Evolutionary conservation across 805 yeast species (phyloP).

Genomic region (Isabelozyma pseudorhagii): DNA sequence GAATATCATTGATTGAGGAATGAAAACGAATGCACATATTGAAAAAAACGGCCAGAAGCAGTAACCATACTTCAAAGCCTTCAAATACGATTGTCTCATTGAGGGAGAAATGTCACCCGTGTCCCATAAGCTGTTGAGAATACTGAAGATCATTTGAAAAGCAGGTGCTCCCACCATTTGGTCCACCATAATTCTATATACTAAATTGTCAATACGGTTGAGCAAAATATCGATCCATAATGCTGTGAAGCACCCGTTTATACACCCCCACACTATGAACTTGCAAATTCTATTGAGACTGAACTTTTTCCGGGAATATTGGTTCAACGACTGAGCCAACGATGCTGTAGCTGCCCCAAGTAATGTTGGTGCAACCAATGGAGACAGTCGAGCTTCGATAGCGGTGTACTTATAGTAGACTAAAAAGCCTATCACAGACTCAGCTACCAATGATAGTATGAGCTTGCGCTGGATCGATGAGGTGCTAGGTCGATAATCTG

Average conservation of each 20-base stretch:
- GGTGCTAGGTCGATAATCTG: background rate
- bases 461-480: slow-evolving; percentile 11
- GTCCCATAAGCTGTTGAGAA: slow-evolving; percentile 56
- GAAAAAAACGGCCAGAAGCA: slow-evolving; percentile 62
- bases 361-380: slow-evolving; percentile 34
- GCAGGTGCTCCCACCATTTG: slow-evolving; percentile 53
- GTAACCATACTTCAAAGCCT: slow-evolving; percentile 50
- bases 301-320: slow-evolving; percentile 28
- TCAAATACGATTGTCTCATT: slow-evolving; percentile 39
- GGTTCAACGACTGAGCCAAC: slow-evolving; percentile 40
- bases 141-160: slow-evolving; percentile 51
- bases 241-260: slow-evolving; percentile 54
- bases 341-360: slow-evolving; percentile 40
- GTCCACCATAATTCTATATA: slow-evolving; percentile 46
- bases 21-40: slow-evolving; percentile 44
- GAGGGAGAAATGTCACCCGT: slow-evolving; percentile 33
- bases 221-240: slow-evolving; percentile 54
- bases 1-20: slow-evolving; percentile 50
- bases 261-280: slow-evolving; percentile 57
- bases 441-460: slow-evolving; percentile 20
- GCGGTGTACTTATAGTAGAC: slow-evolving; percentile 28
- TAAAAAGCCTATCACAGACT: slow-evolving; percentile 19
- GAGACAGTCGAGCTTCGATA: slow-evolving; percentile 13
- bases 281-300: slow-evolving; percentile 34
- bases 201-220: slow-evolving; percentile 27